Conservation (phyloP, 805 yeast genomes). For the Yamadazyma laniorum region DNA sequence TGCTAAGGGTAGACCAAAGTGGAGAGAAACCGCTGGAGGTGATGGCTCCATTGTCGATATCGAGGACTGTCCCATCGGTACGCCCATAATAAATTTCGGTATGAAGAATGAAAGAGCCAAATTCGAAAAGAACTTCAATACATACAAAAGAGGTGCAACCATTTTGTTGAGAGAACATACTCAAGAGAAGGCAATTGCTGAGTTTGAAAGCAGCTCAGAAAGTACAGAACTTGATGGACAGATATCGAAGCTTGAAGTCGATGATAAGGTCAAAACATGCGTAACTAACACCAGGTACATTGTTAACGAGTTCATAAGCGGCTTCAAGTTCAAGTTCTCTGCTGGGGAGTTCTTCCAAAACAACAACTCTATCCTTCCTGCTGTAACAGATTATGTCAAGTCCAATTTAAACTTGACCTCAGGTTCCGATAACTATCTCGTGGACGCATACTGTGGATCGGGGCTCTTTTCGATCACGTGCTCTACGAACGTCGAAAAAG, state of each 20-base stretch:
- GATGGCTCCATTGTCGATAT: slow-evolving; percentile 71
- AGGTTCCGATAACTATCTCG: slow-evolving; percentile 58
- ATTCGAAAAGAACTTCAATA: slow-evolving; percentile 47
- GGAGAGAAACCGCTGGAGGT: slow-evolving; percentile 65
- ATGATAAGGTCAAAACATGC: slow-evolving; percentile 56
- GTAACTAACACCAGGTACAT: slow-evolving; percentile 76
- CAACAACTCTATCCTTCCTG: slow-evolving; percentile 85
- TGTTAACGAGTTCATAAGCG: slow-evolving; percentile 74
- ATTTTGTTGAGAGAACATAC: slow-evolving; percentile 80
- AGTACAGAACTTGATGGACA: slow-evolving; percentile 31
- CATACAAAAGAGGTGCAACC: slow-evolving; percentile 78
- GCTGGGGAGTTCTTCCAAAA: slow-evolving; percentile 98
- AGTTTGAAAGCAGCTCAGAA: slow-evolving; percentile 30
- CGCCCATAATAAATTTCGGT: slow-evolving; percentile 72
- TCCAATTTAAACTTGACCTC: slow-evolving; percentile 47
- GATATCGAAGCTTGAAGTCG: slow-evolving; percentile 13
- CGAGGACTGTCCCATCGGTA: slow-evolving; percentile 92
- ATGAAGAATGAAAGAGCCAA: slow-evolving; percentile 63
- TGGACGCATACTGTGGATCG: slow-evolving; percentile 95
- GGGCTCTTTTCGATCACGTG: slow-evolving; percentile 91
- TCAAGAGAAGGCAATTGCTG: slow-evolving; percentile 30
- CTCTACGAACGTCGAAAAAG: slow-evolving; percentile 74
- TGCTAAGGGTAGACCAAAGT: slow-evolving; percentile 71
- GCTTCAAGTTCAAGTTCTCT: slow-evolving; percentile 77
- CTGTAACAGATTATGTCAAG: slow-evolving; percentile 78